Evolutionary conservation across 352 stramenopile genomes (phyloP).

Genomic region (Phytophthora brassicae): DNA sequence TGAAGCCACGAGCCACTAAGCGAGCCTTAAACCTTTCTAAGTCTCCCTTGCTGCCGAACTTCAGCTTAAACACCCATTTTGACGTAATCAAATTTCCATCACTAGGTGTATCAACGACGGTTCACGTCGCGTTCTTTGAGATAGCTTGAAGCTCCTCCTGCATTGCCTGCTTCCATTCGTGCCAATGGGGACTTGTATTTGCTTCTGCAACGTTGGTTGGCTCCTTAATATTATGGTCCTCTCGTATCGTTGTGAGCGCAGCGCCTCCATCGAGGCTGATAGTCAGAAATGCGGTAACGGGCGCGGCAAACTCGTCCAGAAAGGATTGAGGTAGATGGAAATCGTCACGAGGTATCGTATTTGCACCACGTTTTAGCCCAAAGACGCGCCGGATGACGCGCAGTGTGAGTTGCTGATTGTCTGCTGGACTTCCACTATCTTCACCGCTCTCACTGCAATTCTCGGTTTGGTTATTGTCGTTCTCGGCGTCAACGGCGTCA

Average conservation of each 20-base stretch:
- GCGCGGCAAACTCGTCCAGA: neutral
- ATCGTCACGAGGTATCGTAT: neutral
- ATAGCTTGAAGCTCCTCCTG: neutral
- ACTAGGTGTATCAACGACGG: neutral
- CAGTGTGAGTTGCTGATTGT: neutral
- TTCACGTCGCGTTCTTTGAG: neutral
- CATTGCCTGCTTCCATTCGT: neutral
- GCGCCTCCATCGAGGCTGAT: neutral
- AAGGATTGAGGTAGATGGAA: constrained; percentile 4
- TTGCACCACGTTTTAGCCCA: neutral
- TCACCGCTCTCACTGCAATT: no score
- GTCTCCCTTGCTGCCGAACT: constrained; percentile 1
- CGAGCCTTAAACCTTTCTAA: constrained; percentile 7
- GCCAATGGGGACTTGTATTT: neutral
- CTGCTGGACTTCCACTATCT: neutral
- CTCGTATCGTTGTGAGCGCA: neutral
- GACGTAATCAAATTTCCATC: neutral
- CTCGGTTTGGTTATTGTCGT: no score
- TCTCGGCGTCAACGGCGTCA: neutral
- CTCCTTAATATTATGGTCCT: neutral
- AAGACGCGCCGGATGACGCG: neutral
- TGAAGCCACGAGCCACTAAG: constrained; percentile 2
- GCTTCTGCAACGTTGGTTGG: neutral
- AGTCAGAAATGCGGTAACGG: neutral
- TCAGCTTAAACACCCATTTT: neutral